Conservation (phyloP, 1,284 basidiomycete genomes). For the Cryptococcus maquisensis region DNA sequence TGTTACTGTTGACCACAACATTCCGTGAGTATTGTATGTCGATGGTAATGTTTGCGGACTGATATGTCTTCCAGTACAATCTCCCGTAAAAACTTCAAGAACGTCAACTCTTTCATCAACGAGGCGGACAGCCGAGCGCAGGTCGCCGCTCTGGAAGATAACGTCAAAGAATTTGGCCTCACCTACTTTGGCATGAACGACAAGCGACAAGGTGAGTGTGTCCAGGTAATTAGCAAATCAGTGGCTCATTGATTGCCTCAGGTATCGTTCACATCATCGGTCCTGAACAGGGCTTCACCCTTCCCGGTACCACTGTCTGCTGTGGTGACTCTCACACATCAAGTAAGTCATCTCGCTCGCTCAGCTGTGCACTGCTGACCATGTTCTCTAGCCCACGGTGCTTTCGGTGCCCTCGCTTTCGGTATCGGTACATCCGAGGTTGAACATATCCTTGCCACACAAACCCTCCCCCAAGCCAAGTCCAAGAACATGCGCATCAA, state of each 20-base stretch:
- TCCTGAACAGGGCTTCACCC: conserved; percentile 93
- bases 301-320: conserved; percentile 91
- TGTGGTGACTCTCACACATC: conserved; percentile 92
- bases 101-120: conserved; percentile 70
- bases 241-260: conserved; percentile 42
- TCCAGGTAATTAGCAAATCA: background rate
- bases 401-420: conserved; percentile 92
- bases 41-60: background rate
- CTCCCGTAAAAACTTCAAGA: conserved; percentile 79
- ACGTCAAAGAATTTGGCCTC: conserved; percentile 90
- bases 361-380: background rate
- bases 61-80: conserved; percentile 57
- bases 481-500: conserved; percentile 93
- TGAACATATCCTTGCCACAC: conserved; percentile 94
- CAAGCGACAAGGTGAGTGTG: conserved; percentile 68
- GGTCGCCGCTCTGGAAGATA: conserved; percentile 83
- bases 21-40: conserved; percentile 64
- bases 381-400: conserved; percentile 69
- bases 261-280: conserved; percentile 95
- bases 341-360: conserved; percentile 27
- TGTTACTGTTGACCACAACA: conserved; percentile 92
- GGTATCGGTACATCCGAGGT: conserved; percentile 97
- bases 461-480: conserved; percentile 87
- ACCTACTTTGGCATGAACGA: conserved; percentile 94
- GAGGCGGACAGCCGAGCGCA: conserved; percentile 92